A percentile compares a stretch with the other conserved stretches of the same genome.
phyloP scores from a whole-genome alignment of 305 asterid genomes.

The Euphrasia arctica region DNA sequence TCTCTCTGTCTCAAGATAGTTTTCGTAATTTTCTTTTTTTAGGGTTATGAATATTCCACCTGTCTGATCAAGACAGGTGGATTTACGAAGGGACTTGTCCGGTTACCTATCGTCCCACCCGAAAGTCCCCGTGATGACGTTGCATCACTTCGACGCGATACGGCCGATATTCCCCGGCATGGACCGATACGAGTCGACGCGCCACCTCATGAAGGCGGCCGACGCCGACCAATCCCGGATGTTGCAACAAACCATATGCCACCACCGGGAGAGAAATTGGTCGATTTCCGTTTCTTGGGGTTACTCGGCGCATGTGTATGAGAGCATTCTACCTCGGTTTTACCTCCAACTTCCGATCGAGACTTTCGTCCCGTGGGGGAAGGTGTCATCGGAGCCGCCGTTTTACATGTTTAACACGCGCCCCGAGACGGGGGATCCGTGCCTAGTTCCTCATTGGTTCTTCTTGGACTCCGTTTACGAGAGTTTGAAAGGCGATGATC shows the following conservation, averaged over 20 bases:
- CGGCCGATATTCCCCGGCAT: slow-evolving; percentile 59
- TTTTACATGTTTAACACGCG: slow-evolving; percentile 70
- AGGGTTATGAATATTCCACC: no score
- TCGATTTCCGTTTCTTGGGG: slow-evolving; percentile 70
- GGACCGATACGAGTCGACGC: slow-evolving; percentile 40
- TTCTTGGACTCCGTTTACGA: slow-evolving; percentile 34
- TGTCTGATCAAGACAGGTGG: no score
- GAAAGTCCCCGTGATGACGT: slow-evolving; percentile 49
- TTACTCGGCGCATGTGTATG: slow-evolving; percentile 62
- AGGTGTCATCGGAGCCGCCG: slow-evolving; percentile 24
- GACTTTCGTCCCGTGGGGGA: slow-evolving; percentile 51
- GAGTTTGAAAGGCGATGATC: slow-evolving; percentile 10
- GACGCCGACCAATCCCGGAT: slow-evolving; percentile 56
- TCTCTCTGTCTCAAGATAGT: no score
- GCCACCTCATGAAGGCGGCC: slow-evolving; percentile 71
- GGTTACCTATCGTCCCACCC: slow-evolving; percentile 67
- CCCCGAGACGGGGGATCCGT: slow-evolving; percentile 30
- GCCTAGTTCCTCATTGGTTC: slow-evolving; percentile 58
- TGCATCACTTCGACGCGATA: slow-evolving; percentile 61
- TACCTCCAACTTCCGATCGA: slow-evolving; percentile 57
- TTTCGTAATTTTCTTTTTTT: no score
- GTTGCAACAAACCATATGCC: slow-evolving; percentile 65
- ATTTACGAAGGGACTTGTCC: slow-evolving; percentile 47
- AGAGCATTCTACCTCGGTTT: slow-evolving; percentile 52
- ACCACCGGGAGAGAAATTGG: slow-evolving; percentile 46